These are phyloP conservation scores for Phytophthora pluvialis DNA, from an alignment of 352 stramenopile species.

Conservation along the genomic window DNA sequence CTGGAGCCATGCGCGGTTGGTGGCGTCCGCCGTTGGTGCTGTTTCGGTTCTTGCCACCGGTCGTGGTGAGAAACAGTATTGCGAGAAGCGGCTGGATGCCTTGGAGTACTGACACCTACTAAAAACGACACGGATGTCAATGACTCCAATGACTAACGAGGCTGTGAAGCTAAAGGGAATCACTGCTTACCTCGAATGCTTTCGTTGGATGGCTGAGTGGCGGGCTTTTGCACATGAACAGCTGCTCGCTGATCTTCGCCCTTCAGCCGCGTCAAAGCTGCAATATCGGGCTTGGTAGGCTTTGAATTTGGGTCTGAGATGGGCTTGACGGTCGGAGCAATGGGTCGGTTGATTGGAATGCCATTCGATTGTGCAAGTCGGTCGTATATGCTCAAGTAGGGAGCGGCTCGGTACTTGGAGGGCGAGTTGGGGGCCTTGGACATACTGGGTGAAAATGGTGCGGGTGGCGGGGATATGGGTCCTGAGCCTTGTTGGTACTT, in stretches of 20 bases:
- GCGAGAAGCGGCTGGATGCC: slow-evolving; percentile 9
- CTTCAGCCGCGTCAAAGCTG: slow-evolving; percentile 2
- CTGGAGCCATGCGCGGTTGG: slow-evolving; percentile 5
- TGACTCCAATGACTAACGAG: not conserved
- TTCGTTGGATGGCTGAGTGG: slow-evolving; percentile 24
- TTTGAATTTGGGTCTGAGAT: slow-evolving; percentile 33
- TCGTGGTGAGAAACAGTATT: slow-evolving; percentile 12
- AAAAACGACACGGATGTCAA: not conserved
- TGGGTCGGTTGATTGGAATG: slow-evolving; percentile 37
- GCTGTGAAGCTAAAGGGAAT: not conserved
- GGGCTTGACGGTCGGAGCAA: slow-evolving; percentile 43
- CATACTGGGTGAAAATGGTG: slow-evolving; percentile 16
- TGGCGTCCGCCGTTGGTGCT: slow-evolving; percentile 19
- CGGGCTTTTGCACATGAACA: slow-evolving; percentile 3
- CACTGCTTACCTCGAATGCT: slow-evolving; percentile 15
- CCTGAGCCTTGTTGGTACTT: slow-evolving; percentile 15
- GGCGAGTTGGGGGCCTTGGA: slow-evolving; percentile 22
- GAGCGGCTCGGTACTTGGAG: slow-evolving; percentile 22
- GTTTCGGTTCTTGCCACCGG: slow-evolving; percentile 23
- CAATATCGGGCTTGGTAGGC: slow-evolving; percentile 8
- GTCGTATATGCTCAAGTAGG: slow-evolving; percentile 77
- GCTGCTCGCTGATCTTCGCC: slow-evolving; percentile 12
- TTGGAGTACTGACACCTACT: slow-evolving; percentile 13
- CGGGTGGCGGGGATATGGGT: slow-evolving; percentile 16
- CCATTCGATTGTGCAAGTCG: slow-evolving; percentile 61